Conservation (phyloP, 208 protist species). For the Giardia duodenalis region DNA sequence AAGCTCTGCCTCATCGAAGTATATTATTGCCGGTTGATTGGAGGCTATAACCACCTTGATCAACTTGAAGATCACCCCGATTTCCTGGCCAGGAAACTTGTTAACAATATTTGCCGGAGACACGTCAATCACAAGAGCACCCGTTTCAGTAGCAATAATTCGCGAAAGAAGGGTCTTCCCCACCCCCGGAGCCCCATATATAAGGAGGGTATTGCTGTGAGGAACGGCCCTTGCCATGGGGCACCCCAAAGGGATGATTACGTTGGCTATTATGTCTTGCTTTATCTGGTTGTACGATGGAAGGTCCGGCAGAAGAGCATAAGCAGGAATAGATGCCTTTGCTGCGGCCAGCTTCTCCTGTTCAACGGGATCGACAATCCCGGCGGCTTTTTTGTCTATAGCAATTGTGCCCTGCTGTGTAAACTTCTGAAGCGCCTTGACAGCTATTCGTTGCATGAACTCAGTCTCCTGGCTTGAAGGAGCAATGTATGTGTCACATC, state of each 20-base stretch:
- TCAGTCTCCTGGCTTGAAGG: neutral
- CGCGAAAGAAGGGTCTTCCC: conserved; percentile 7
- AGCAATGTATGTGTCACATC: conserved; percentile 4
- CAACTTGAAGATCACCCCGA: neutral
- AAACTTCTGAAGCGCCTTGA: neutral
- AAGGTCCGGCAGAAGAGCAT: conserved; percentile 5
- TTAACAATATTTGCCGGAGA: conserved; percentile 20
- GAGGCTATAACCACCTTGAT: neutral
- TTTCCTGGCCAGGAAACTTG: neutral
- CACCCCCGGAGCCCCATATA: conserved; percentile 5
- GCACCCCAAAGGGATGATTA: neutral
- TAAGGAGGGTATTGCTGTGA: neutral
- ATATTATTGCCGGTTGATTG: neutral
- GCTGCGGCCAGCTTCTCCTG: neutral
- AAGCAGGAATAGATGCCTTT: neutral
- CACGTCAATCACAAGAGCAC: conserved; percentile 14
- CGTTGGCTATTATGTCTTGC: neutral
- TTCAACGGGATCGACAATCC: neutral
- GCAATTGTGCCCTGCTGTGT: neutral
- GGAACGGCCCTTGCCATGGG: neutral
- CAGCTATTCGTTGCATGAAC: neutral
- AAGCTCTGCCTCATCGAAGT: conserved; percentile 11
- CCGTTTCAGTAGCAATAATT: neutral
- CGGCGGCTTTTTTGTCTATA: neutral
- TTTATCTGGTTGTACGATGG: neutral